phyloP scores from a whole-genome alignment of 257 asterid genomes.

The Hygrophila difformis region DNA sequence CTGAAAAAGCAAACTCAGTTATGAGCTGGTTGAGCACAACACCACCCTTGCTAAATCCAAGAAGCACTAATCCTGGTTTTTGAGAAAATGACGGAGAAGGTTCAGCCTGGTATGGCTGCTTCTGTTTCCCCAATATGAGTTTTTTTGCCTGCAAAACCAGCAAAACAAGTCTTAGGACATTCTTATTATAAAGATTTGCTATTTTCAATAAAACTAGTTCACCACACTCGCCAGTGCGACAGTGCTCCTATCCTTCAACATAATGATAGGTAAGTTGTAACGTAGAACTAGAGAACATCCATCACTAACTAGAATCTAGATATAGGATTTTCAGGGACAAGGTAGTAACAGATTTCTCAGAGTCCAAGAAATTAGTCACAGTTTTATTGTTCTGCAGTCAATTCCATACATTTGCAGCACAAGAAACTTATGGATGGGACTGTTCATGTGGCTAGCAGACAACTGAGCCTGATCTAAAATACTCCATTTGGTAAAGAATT shows the following conservation, averaged over 20 bases:
- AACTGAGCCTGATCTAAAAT: background rate
- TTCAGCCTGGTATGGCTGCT: slow-evolving; percentile 35
- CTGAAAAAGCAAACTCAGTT: slow-evolving; percentile 55
- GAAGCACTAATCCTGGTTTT: slow-evolving; percentile 58
- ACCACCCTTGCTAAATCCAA: slow-evolving; percentile 98
- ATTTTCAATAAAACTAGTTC: no score
- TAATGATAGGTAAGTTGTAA: no score
- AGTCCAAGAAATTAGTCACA: no score
- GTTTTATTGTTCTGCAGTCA: no score
- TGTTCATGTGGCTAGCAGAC: slow-evolving; percentile 1
- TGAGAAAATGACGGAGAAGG: slow-evolving; percentile 27
- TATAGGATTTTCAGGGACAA: no score
- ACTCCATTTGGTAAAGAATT: background rate
- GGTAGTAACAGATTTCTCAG: no score
- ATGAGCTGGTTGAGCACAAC: slow-evolving; percentile 76
- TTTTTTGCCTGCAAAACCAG: slow-evolving; percentile 46
- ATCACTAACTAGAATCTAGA: no score
- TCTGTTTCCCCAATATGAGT: slow-evolving; percentile 34
- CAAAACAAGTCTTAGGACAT: slow-evolving; percentile 1
- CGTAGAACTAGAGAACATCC: no score
- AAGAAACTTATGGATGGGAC: background rate
- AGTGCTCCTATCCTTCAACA: no score
- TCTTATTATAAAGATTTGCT: no score
- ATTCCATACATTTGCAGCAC: no score
- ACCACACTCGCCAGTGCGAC: no score